Evolutionary conservation across 208 protist species (phyloP), one percentile per base, ranked within the genome.

Genomic region (Naegleria gruberi): DNA sequence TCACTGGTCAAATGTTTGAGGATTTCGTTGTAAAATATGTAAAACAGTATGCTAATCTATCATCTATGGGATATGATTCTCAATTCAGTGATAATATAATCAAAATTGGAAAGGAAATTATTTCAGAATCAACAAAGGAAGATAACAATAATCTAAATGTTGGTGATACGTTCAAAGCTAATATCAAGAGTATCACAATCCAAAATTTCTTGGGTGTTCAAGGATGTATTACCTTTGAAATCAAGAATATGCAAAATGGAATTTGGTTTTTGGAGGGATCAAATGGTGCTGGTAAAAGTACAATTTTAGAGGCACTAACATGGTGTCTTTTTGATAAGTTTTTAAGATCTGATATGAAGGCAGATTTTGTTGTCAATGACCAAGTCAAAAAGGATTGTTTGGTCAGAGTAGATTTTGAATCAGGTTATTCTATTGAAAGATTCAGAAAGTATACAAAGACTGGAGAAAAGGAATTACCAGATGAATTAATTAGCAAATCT

Each of bases 311-410:
- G 40, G 87, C 87, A 41, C 65, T 90, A 37, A 85, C 45, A 41
- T 90, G 87, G 87, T 90, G 87, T 41, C 15, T 90, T 10, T 90
- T 74, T 74, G 46, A 84, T 51, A 57, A 74, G 10, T 84, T 90
- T 90, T 55, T 90, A 55, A 82, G 87, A 90, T 74, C 87, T 37
- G 87, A 90, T 41, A 90, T 90, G 87, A 84, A 51, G 34, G 77
- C 26, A 40, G 23, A 23, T 30, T 82, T 55, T 74, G 43, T 43
- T 41, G 87, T 90, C 1, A 90, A 90, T 84, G 87, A 90, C 43
- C 8, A 41, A 10, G 15, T 34, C 0, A 84, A 90, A 57, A 85
- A 51, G 30, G 43, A 82, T 51, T 90, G 87, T 84, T 46, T n/a
- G n/a, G 87, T 90, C 6, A 30, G 43, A n/a, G 5, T 90, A 42